Evolutionary conservation across 257 asterid genomes (phyloP), one percentile per base, ranked within the genome.

Genomic region (Thymus mandschuricus): DNA sequence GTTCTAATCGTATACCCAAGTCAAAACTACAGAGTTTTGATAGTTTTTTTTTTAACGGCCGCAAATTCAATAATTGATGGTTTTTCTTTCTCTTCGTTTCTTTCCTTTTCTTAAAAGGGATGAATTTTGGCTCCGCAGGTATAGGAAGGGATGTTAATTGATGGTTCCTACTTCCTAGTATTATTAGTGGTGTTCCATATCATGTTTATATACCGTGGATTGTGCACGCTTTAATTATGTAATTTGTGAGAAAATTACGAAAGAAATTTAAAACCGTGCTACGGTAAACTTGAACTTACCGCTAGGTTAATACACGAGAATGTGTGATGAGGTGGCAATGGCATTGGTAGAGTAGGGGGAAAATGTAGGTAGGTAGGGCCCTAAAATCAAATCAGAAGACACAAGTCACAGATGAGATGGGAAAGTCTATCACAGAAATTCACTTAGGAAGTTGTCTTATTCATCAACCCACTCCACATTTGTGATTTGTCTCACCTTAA

Each of bases 401-500:
- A 77, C 78, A 72, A 66, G 71, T 72, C 71, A 73, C 28, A 45
- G 13, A 46, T 54, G 41, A 45, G 13, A 46, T 54, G 41, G 4
- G 21, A 30, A 33, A 40, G 40, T 62, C 21, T 35, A 3, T 38
- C 41, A 38, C 38, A 34, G 4, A 34, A 34, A 34, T 34, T 38
- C 4, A 38, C 1, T 44, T 44, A 0, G 68, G 66, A 58, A 27
- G 61, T 68, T 73, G 81, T 80, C 84, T 61, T 64, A 69, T 69
- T 60, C 66, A 55, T 43, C 50, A 70, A 65, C 63, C 2, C 2
- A 74, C 78, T 38, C 70, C 64, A 64, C 82, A 61, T 70, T 8
- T 82, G 82, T 75, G 44, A n/a, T 76, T 81, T 81, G 82, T 78
- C 81, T 81, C 80, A 71, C 82, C 78, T 75, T 77, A 70, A 69